phyloP scores from a whole-genome alignment of 2,329 filamentous ascomycete genomes.

The Penicillium aurantiogriseum region DNA sequence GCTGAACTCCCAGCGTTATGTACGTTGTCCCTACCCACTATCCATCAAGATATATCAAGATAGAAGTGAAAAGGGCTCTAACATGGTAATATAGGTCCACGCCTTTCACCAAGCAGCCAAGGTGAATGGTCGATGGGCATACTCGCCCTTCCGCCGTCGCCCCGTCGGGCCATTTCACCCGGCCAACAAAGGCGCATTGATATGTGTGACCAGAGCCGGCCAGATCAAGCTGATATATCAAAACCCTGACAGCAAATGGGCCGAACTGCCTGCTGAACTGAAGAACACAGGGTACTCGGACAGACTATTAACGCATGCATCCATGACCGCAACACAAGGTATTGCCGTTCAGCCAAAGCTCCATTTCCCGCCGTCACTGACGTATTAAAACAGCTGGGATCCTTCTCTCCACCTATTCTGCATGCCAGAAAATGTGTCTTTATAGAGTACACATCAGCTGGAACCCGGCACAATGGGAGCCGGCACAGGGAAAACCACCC shows the following conservation, averaged over 20 bases:
- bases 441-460: constrained; percentile 74
- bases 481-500: constrained; percentile 38
- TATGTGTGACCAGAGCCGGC: constrained; percentile 74
- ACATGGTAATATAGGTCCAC: constrained; percentile 34
- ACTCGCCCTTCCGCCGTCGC: constrained; percentile 64
- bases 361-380: constrained; percentile 10
- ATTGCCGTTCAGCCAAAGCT: constrained; percentile 16
- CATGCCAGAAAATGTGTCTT: constrained; percentile 69
- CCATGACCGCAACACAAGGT: constrained; percentile 74
- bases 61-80: neutral
- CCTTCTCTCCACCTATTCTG: constrained; percentile 43
- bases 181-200: constrained; percentile 66
- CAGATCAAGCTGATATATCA: constrained; percentile 74
- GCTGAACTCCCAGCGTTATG: constrained; percentile 62
- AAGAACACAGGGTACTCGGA: constrained; percentile 70
- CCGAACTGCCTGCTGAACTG: constrained; percentile 70
- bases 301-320: constrained; percentile 76
- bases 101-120: constrained; percentile 62
- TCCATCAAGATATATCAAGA: neutral
- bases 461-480: constrained; percentile 60
- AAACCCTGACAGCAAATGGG: constrained; percentile 69
- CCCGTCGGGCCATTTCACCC: constrained; percentile 69
- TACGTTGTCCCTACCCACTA: constrained; percentile 18
- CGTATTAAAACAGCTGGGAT: constrained; percentile 29
- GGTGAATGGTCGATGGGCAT: constrained; percentile 63